A percentile compares a stretch with the other conserved stretches of the same genome.
phyloP scores from a whole-genome alignment of 495 filamentous ascomycete genomes.

The Platismatia glauca region DNA sequence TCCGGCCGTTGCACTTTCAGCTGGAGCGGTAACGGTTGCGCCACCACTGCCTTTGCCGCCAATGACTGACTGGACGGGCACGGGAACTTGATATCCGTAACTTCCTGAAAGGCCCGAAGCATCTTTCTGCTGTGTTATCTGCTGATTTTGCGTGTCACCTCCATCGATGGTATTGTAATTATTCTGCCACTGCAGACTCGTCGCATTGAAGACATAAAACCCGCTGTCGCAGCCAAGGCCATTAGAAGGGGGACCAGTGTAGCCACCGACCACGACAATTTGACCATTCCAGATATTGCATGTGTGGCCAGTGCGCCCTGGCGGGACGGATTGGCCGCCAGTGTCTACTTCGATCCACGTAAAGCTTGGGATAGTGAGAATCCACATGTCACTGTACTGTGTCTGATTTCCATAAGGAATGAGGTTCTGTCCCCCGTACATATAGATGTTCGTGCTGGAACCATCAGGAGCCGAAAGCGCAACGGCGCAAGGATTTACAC shows the following conservation, averaged over 20 bases:
- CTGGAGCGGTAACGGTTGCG: conserved; percentile 59
- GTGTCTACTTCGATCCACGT: conserved; percentile 61
- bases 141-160: conserved; percentile 37
- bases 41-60: conserved; percentile 53
- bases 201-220: conserved; percentile 60
- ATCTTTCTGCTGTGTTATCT: conserved; percentile 33
- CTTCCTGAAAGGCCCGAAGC: conserved; percentile 44
- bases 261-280: conserved; percentile 65
- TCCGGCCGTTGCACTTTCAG: conserved; percentile 52
- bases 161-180: conserved; percentile 45
- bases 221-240: conserved; percentile 57
- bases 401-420: conserved; percentile 48
- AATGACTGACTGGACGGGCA: conserved; percentile 49
- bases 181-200: conserved; percentile 49
- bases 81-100: conserved; percentile 57
- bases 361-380: conserved; percentile 64
- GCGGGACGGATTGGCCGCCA: conserved; percentile 42
- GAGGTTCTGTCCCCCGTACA: conserved; percentile 68
- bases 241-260: conserved; percentile 41
- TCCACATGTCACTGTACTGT: conserved; percentile 69
- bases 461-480: conserved; percentile 63
- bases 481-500: conserved; percentile 67
- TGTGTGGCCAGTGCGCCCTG: conserved; percentile 58
- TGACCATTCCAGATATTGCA: conserved; percentile 62
- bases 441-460: conserved; percentile 62